Base-by-base conservation (phyloP, 1,139 yeast species). In the Scheffersomyces stambukii region DNA sequence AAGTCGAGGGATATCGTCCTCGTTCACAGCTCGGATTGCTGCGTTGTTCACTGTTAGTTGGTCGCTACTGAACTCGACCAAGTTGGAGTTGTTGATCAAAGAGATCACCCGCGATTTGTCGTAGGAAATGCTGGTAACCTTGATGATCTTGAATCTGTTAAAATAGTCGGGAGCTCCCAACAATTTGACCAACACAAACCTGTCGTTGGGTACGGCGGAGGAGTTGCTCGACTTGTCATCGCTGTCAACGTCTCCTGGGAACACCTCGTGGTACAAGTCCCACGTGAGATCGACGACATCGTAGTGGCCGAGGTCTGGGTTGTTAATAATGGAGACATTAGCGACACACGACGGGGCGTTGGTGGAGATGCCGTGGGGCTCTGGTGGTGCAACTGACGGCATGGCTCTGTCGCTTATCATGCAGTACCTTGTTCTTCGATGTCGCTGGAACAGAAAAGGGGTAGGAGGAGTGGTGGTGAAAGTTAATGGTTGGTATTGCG, bases 131-230 rank as follows among this genome's bases (percentile, higher is more conserved):
- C 53, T 34, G 8, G 53, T 44, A n/a, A 71, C 48, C 28, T 59
- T 62, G 39, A 54, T 65, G 10, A 72, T 43, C 32, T 54, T 54
- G 42, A 51, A 61, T 7, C 50, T 49, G 9, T 46, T 45, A 34
- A 70, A 67, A 34, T 51, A 50, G 31, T 61, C 67, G 0, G 76
- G 73, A 1, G 69, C 56, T 0, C 77, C 78, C 19, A 69, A 37
- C 16, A 69, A 48, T 41, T 63, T 63, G 25, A 65, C 51, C 36
- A 59, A 43, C 1, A 62, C 55, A 35, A 38, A 63, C 21, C 43
- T 44, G 11, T 40, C 38, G 4, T 27, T 26, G 13, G 38, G 37
- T 3, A 46, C 37, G 16, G 32, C 39, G 9, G 19, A 9, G 11
- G 33, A 23, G 10, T 23, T 22, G 18, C 19, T 15, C n/a, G 23